Conservation (phyloP, 768 basidiomycete species). For the Punctularia strigosozonata region DNA sequence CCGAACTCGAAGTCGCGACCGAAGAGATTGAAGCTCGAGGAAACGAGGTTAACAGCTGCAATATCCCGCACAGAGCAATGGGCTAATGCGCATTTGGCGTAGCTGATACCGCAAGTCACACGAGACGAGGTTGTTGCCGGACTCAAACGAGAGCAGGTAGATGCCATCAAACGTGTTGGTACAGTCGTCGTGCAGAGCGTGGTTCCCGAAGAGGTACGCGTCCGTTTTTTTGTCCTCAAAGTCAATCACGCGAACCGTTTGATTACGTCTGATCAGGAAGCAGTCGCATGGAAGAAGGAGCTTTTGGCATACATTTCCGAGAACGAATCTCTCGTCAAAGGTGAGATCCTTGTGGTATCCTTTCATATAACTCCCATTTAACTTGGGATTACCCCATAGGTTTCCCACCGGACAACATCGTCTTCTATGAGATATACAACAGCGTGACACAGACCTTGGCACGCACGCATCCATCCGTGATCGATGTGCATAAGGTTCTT, state of each 20-base stretch:
- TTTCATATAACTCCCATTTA: background rate
- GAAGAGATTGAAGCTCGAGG: slow-evolving; percentile 36
- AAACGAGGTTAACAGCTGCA: slow-evolving; percentile 35
- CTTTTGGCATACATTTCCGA: slow-evolving; percentile 41
- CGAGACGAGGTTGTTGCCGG: slow-evolving; percentile 35
- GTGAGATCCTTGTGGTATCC: slow-evolving; percentile 15
- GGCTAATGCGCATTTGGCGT: background rate
- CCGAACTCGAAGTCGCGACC: slow-evolving; percentile 32
- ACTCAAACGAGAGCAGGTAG: slow-evolving; percentile 30
- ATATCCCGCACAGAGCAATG: too few relatives aligned
- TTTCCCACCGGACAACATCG: slow-evolving; percentile 53
- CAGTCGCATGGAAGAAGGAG: slow-evolving; percentile 41
- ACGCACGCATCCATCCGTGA: slow-evolving; percentile 48
- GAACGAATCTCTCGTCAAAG: slow-evolving; percentile 37
- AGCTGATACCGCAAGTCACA: slow-evolving; percentile 42
- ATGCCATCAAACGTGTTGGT: slow-evolving; percentile 38
- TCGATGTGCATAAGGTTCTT: slow-evolving; percentile 45
- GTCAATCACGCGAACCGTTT: background rate
- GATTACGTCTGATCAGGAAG: slow-evolving; percentile 29
- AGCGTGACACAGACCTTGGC: slow-evolving; percentile 50
- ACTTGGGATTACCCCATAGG: slow-evolving; percentile 25
- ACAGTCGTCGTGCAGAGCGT: slow-evolving; percentile 46
- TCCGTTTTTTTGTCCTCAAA: slow-evolving; percentile 13
- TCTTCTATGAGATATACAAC: slow-evolving; percentile 70
- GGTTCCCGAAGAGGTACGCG: slow-evolving; percentile 36